Base-by-base conservation (phyloP, 2,329 filamentous ascomycete species). In the Fusarium decemcellulare region DNA sequence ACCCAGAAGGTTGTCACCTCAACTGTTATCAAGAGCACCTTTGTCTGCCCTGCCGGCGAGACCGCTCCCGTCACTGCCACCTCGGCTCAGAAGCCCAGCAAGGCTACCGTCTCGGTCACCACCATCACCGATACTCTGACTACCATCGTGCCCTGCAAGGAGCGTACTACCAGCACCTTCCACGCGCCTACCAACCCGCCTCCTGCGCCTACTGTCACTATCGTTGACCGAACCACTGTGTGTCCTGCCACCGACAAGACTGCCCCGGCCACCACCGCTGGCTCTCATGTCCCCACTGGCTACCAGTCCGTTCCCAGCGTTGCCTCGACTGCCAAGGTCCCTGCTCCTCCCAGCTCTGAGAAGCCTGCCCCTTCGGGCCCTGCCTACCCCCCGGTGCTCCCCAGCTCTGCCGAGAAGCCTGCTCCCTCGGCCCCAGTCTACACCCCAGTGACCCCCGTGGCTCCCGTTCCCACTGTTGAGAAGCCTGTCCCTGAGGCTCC, bases 1-100 rank as follows among this genome's bases (percentile, higher is more conserved):
- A 77, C 74, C 73, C 77, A 79, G 34, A 74, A 74, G 37, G 72
- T 77, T 27, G 60, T 82, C 37, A 73, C 77, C 23, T 70, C 64
- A 8, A 75, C 74, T 16, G 23, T 74, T 30, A 40, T 67, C 18
- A 18, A 59, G 29, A 71, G 59, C 55, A 68, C 71, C 40, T 74
- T 68, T 23, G 59, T 74, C 43, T 76, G 73, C 65, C 73, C 73
- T 37, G 72, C 67, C 5, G 67, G 61, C 8, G 56, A 70, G 71
- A 72, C 56, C 4, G 62, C 32, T 34, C 32, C 48, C 4, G 58
- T 54, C 29, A 57, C 68, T 6, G 48, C 63, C 6, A 63, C 70
- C 32, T 56, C 61, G 1, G 34, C 48, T n/a, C 61, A 62, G 32
- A 29, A 63, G 30, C 32, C 39, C 12, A 37, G 23, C 18, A 52